Base-by-base conservation (phyloP, 805 yeast genomes). In the Lachancea quebecensis region DNA sequence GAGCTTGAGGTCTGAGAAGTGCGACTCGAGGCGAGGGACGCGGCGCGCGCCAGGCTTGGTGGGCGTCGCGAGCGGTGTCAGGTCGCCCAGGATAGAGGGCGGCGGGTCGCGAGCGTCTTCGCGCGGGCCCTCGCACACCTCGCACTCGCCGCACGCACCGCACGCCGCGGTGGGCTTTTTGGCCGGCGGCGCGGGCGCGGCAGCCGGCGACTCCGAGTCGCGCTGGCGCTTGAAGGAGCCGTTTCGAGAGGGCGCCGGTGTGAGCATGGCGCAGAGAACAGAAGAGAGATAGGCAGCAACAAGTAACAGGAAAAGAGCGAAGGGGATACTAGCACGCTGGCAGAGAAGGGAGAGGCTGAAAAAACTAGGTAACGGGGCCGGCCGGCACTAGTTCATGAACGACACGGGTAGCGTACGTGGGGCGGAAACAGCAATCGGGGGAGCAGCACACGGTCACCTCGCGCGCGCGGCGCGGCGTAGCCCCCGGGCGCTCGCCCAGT, bases 1-100 rank as follows among this genome's bases (percentile, higher is more conserved):
- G 18, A 44, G 31, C 12, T n/a, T 39, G 21, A 44, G 47, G 28
- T 39, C 44, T 9, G 47, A 44, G 33, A 44, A 44, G 18, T 34
- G 35, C 4, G 16, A 35, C 14, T 44, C 47, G 16, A 44, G 43
- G 6, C 27, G n/a, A 12, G 40, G 35, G 38, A n/a, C 30, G 12
- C 30, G 32, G 14, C 14, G 33, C 36, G 27, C 5, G 42, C 36
- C 15, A 3, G 14, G 25, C 33, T 43, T 43, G 15, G 46, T 38
- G n/a, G 46, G 46, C 11, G 42, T 43, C 12, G 33, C 33, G 33
- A 30, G 33, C 33, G 33, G 33, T 5, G 33, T 30, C 14, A 30
- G 33, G 33, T 30, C 14, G 12, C 33, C 14, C 4, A 30, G 33
- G 9, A 14, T 11, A 11, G 9, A 30, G 12, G 33, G 14, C 14